Evolutionary conservation across 1,284 basidiomycete genomes (phyloP).

Genomic region (Apiotrichum brassicae): DNA sequence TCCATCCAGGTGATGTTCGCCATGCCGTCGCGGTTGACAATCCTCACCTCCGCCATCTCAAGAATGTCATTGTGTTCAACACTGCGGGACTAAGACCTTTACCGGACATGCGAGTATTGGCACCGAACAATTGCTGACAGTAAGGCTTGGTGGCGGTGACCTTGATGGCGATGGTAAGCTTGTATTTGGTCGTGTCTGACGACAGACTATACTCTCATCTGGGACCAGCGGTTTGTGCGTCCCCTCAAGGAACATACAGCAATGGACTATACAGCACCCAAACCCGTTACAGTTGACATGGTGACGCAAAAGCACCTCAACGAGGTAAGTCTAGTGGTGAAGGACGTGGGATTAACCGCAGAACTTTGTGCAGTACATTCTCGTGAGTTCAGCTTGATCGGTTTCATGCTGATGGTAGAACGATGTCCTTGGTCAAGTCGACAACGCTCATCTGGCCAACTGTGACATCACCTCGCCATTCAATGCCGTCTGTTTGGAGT

Average conservation of each 20-base stretch:
- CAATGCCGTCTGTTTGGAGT: constrained; percentile 18
- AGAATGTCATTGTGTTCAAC: constrained; percentile 46
- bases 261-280: constrained; percentile 42
- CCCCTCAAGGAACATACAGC: constrained; percentile 27
- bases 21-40: constrained; percentile 36
- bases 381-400: constrained; percentile 14
- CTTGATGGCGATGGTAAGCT: constrained; percentile 42
- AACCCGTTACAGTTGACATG: constrained; percentile 27
- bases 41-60: constrained; percentile 38
- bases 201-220: constrained; percentile 44
- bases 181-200: neutral
- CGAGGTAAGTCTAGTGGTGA: constrained; percentile 23
- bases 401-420: constrained; percentile 19
- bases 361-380: constrained; percentile 43
- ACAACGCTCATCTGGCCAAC: constrained; percentile 42
- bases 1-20: constrained; percentile 42
- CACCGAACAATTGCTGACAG: constrained; percentile 1
- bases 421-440: constrained; percentile 44
- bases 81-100: constrained; percentile 38
- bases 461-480: constrained; percentile 26
- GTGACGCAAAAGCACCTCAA: constrained; percentile 42
- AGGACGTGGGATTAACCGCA: constrained; percentile 6
- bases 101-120: constrained; percentile 36
- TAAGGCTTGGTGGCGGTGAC: constrained; percentile 46
- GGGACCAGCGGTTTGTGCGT: constrained; percentile 42